Conservation (phyloP, 148 eudicot genomes). For the Vaccinium myrtillus region DNA sequence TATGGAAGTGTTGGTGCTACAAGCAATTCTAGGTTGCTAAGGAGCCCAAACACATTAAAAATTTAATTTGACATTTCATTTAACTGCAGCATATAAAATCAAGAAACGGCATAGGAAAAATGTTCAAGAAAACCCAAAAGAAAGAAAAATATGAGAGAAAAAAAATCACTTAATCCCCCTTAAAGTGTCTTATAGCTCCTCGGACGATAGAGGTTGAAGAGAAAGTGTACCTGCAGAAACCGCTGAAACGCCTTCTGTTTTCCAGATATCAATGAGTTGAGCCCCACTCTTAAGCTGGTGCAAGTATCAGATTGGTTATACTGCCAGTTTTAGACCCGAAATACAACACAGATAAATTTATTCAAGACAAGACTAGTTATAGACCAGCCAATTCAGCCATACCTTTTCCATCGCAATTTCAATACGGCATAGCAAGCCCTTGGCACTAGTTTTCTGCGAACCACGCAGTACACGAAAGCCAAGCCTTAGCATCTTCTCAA, state of each 20-base stretch:
- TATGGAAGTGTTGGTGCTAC: background rate
- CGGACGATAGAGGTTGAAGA: background rate
- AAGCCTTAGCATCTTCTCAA: conserved; percentile 51
- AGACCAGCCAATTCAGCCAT: conserved; percentile 22
- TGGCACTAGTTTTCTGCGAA: conserved; percentile 54
- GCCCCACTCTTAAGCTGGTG: conserved; percentile 53
- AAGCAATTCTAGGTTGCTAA: background rate
- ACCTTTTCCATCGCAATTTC: conserved; percentile 66
- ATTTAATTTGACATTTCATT: background rate
- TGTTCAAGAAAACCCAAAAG: background rate
- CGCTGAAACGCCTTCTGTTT: conserved; percentile 32
- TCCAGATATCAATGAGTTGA: conserved; percentile 46
- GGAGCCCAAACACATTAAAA: background rate
- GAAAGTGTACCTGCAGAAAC: conserved; percentile 42
- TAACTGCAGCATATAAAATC: background rate
- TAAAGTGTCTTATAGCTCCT: no score
- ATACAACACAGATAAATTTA: conserved; percentile 15
- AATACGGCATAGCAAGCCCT: conserved; percentile 45
- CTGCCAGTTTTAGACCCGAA: conserved; percentile 7
- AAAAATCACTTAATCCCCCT: background rate
- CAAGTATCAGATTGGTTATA: conserved; percentile 25
- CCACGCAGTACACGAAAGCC: conserved; percentile 60
- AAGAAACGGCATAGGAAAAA: background rate
- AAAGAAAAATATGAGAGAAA: background rate
- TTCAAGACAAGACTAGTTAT: conserved; percentile 9